These are phyloP conservation scores for Candida koratica DNA, from an alignment of 805 yeast genomes.

Conservation along the genomic window DNA sequence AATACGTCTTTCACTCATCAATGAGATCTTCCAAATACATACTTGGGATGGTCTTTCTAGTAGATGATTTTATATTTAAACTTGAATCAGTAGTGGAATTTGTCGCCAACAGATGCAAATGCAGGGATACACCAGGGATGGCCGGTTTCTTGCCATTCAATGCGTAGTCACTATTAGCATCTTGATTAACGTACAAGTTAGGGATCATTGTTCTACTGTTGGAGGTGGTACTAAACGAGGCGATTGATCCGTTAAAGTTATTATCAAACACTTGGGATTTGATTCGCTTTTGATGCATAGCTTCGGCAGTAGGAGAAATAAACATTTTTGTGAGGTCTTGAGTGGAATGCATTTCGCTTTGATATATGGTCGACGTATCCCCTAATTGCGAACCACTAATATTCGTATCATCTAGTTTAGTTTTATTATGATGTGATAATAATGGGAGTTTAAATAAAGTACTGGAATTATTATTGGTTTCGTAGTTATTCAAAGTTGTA, in stretches of 20 bases:
- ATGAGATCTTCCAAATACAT: conserved; percentile 50
- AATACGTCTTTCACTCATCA: conserved; percentile 21
- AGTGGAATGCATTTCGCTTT: conserved; percentile 29
- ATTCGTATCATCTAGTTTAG: conserved; percentile 16
- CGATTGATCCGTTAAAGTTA: conserved; percentile 16
- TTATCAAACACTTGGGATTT: conserved; percentile 22
- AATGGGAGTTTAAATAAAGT: conserved; percentile 35
- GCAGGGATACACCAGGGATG: conserved; percentile 4
- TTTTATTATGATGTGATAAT: conserved; percentile 21
- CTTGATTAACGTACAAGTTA: conserved; percentile 37
- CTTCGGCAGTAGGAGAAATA: conserved; percentile 78
- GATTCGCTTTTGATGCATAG: conserved; percentile 46
- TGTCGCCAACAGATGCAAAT: conserved; percentile 10
- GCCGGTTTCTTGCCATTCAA: conserved; percentile 10
- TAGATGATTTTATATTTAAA: conserved; percentile 15
- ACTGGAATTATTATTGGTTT: conserved; percentile 3
- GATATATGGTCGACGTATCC: conserved; percentile 33
- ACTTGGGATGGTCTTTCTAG: conserved; percentile 42
- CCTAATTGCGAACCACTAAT: conserved; percentile 21
- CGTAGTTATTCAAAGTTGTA: conserved; percentile 17
- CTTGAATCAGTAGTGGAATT: conserved; percentile 7
- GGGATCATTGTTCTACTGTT: conserved; percentile 30
- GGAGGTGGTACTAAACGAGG: conserved; percentile 7
- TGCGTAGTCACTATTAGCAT: conserved; percentile 30
- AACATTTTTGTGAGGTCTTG: conserved; percentile 51